Base-by-base conservation (phyloP, 768 basidiomycete genomes). In the Cyclocybe aegerita region DNA sequence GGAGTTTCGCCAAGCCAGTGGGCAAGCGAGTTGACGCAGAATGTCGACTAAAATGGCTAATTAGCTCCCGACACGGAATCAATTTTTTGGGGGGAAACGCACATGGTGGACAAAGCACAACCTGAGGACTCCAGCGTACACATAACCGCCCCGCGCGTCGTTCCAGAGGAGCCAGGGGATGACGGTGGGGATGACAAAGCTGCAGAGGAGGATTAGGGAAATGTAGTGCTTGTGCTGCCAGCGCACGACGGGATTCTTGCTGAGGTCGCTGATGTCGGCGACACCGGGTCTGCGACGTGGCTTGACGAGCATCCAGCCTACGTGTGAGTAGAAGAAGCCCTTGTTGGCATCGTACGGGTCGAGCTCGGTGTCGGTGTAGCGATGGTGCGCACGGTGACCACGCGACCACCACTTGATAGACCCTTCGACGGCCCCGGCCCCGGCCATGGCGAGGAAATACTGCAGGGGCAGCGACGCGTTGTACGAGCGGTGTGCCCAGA, bases 381-480 rank as follows among this genome's bases (percentile, higher is more conserved):
- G 83, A 65, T 97, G 95, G 69, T 97, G 95, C 3, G 96, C 96
- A 53, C 96, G 90, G 76, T 99, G 97, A 42, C 95, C 95, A 46
- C 97, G 83, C 15, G 88, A 88, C 97, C 97, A 98, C 97, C 97
- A 98, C 68, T 92, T 90, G 74, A 99, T 96, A 15, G 95, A 97
- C 7, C 96, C 96, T 65, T 99, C 83, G 41, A 96, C 88, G 4
- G 96, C 95, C 42, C 97, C 96, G 1, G 93, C 86, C 43, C 96
- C 97, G 8, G 85, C 79, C 14, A 89, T 61, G 17, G 94, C 91
- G 42, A 98, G 82, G 56, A 81, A 71, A 64, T 93, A 97, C 66
- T 98, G 87, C 9, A 98, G 72, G 11, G 90, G 86, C 52, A 78
- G 78, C 3, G 88, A 85, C 34, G 96, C 97, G 64, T 97, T 98